phyloP scores from a whole-genome alignment of 495 filamentous ascomycete species.

The Penicillium maclennaniae region DNA sequence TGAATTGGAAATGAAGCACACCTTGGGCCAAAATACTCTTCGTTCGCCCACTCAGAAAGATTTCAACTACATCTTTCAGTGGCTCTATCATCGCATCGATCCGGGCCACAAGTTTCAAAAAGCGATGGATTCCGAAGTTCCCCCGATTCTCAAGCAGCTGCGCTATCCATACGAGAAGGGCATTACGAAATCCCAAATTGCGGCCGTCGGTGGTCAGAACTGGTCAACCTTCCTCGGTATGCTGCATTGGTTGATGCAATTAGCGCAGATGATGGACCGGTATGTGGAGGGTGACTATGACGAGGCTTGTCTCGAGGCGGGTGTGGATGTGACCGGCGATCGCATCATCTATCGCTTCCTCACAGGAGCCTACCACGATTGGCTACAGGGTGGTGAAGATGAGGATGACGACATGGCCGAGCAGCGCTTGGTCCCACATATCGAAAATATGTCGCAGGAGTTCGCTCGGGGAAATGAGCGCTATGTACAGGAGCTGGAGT shows the following conservation, averaged over 20 bases:
- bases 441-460: constrained; percentile 84
- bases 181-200: constrained; percentile 91
- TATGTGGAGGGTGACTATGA: constrained; percentile 75
- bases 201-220: constrained; percentile 91
- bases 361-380: constrained; percentile 83
- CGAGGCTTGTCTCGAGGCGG: constrained; percentile 80
- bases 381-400: constrained; percentile 76
- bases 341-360: constrained; percentile 92
- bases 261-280: constrained; percentile 83
- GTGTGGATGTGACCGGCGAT: constrained; percentile 81
- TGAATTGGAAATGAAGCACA: constrained; percentile 95
- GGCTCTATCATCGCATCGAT: constrained; percentile 93
- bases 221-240: constrained; percentile 92
- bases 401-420: constrained; percentile 79
- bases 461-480: constrained; percentile 79
- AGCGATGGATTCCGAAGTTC: constrained; percentile 89
- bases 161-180: constrained; percentile 91
- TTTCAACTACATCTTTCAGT: constrained; percentile 95
- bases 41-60: constrained; percentile 97
- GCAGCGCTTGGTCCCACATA: constrained; percentile 69
- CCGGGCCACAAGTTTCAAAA: constrained; percentile 88
- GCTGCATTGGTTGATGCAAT: constrained; percentile 98
- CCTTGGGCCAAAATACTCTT: constrained; percentile 78
- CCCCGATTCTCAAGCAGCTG: constrained; percentile 82
- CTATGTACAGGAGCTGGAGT: constrained; percentile 74